Percentiles rank a stretch among this genome's conserved stretches.
Conservation (phyloP, 768 basidiomycete genomes). For the Epithele typhae region DNA sequence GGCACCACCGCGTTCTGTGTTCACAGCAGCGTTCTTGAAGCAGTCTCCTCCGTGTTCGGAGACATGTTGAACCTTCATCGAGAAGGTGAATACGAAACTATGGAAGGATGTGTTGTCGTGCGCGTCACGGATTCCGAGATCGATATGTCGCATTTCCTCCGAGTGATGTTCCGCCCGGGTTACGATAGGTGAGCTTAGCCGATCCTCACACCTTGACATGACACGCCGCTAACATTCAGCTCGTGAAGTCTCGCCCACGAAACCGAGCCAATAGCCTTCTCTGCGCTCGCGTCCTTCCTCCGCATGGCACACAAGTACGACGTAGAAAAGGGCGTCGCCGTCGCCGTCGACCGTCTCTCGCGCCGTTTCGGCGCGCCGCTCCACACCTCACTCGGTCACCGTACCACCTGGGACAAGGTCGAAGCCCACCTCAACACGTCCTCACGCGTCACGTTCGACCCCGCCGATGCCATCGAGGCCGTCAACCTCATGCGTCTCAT, state of each 20-base stretch:
- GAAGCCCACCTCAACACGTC: no score
- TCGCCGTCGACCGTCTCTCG: neutral
- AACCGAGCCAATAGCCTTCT: neutral
- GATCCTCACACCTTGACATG: no score
- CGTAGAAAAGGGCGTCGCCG: neutral
- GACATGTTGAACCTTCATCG: slow-evolving; percentile 10
- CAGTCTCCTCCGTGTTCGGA: slow-evolving; percentile 13
- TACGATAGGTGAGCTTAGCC: neutral
- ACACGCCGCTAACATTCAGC: no score
- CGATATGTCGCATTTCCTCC: slow-evolving; percentile 7
- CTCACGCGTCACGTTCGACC: no score
- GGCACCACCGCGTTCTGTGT: slow-evolving; percentile 8
- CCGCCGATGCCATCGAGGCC: slow-evolving; percentile 1
- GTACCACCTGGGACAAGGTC: no score
- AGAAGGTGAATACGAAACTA: neutral
- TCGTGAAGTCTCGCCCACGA: no score
- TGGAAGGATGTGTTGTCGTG: slow-evolving; percentile 10
- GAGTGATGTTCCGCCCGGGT: slow-evolving; percentile 1
- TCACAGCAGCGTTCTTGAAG: slow-evolving; percentile 11
- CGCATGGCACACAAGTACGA: slow-evolving; percentile 8
- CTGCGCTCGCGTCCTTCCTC: slow-evolving; percentile 3
- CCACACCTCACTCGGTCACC: neutral
- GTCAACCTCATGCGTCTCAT: slow-evolving; percentile 7
- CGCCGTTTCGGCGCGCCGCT: neutral
- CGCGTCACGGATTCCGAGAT: slow-evolving; percentile 2